Base-by-base conservation (phyloP, 129 eudicot species). In the Arctium lappa region DNA sequence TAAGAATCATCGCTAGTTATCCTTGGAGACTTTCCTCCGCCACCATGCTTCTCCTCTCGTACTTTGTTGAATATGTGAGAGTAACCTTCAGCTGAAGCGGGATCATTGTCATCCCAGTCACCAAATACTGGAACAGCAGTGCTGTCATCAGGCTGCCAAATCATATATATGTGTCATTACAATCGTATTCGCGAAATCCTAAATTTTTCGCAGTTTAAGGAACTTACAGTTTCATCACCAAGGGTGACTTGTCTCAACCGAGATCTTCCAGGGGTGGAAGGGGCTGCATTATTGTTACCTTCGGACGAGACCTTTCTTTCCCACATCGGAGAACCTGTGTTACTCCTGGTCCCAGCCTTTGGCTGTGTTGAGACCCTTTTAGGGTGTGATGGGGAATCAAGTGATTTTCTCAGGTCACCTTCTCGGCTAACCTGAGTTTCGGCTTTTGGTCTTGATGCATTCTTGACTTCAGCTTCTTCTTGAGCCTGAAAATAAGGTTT, bases 241-340 rank as follows among this genome's bases (percentile, higher is more conserved):
- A 92, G 90, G 37, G 95, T 87, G 73, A 89, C 92, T 56, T 94
- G 87, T 91, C 91, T 92, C 88, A 94, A 77, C 4, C 98, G 94
- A 7, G 98, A 91, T 84, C 98, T 87, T 63, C 92, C 93, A 48
- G 98, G 98, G 77, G 98, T 94, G 1, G 88, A 89, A 75, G 97
- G 86, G 78, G 92, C 84, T 50, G 85, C 77, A 60, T 86, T 86
- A 63, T 89, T 88, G 81, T 80, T 84, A 76, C 91, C 91, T 38
- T 94, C 97, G 8, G 89, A 82, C 27, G 98, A 76, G 69, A 86
- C 88, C 84, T 88, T 91, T 88, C 89, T 89, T 81, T 94, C 97
- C 91, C 92, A 88, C 48, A 94, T 88, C 53, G 97, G 97, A 60
- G 96, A 90, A 60, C 79, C 87, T 12, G 88, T 90, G 83, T 80